Conservation (phyloP, 768 basidiomycete genomes). For the Cystofilobasidium capitatum region DNA sequence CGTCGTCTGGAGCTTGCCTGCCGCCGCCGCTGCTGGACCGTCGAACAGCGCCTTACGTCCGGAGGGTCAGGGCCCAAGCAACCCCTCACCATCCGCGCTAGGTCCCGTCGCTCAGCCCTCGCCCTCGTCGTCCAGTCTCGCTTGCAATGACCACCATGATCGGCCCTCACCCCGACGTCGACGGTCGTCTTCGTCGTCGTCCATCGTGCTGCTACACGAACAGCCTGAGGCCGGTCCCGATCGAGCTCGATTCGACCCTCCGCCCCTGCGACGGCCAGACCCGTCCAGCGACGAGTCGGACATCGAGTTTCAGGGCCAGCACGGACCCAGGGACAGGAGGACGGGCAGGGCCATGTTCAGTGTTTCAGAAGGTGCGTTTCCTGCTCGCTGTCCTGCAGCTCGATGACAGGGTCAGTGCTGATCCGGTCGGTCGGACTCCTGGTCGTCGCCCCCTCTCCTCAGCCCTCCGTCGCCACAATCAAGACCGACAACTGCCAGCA, state of each 20-base stretch:
- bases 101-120: neutral
- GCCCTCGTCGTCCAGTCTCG: neutral
- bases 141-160: too few relatives aligned
- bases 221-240: neutral
- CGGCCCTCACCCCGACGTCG: too few relatives aligned
- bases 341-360: neutral
- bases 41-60: too few relatives aligned
- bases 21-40: too few relatives aligned
- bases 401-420: neutral
- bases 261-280: neutral
- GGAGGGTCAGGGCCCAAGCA: too few relatives aligned
- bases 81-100: too few relatives aligned
- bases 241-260: neutral
- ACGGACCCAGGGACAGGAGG: neutral
- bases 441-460: neutral
- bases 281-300: neutral
- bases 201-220: neutral
- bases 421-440: neutral
- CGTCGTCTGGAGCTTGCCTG: too few relatives aligned
- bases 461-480: neutral
- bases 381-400: neutral
- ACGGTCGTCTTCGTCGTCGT: neutral
- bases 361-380: neutral
- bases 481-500: too few relatives aligned
- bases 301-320: neutral